Conservation (phyloP, 148 eudicot species). For the Agrostemma githago region DNA sequence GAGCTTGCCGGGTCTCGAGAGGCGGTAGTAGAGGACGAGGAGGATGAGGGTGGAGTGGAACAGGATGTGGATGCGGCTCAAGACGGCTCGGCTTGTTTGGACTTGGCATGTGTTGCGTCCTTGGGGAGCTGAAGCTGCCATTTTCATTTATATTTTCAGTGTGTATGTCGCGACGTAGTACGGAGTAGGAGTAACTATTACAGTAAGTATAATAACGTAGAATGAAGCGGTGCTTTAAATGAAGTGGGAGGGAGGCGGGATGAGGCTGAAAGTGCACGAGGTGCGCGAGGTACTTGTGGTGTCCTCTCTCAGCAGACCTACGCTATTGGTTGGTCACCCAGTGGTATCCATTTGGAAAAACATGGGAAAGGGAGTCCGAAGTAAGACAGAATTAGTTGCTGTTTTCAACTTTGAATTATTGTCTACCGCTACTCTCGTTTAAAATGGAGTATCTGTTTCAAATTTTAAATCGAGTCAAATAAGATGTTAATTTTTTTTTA, state of each 20-base stretch:
- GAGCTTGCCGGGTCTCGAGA: slow-evolving; percentile 11
- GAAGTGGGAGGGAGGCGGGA: background rate
- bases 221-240: background rate
- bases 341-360: too few relatives aligned
- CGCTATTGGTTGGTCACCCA: too few relatives aligned
- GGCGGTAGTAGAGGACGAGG: slow-evolving; percentile 36
- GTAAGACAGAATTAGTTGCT: too few relatives aligned
- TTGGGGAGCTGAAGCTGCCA: slow-evolving; percentile 8
- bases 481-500: too few relatives aligned
- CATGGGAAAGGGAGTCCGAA: too few relatives aligned
- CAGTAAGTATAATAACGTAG: too few relatives aligned
- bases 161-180: background rate
- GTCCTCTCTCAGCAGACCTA: too few relatives aligned
- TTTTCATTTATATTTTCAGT: background rate
- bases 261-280: background rate
- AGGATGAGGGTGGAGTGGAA: slow-evolving; percentile 32
- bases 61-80: slow-evolving; percentile 37
- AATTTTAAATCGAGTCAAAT: too few relatives aligned
- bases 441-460: too few relatives aligned
- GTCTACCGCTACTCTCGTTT: too few relatives aligned
- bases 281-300: slow-evolving; percentile 3
- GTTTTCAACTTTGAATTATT: too few relatives aligned
- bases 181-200: background rate
- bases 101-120: slow-evolving; percentile 29
- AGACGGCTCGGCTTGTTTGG: slow-evolving; percentile 28